Evolutionary conservation across 2,329 filamentous ascomycete species (phyloP).

Genomic region (Colletotrichum gloeosporioides): DNA sequence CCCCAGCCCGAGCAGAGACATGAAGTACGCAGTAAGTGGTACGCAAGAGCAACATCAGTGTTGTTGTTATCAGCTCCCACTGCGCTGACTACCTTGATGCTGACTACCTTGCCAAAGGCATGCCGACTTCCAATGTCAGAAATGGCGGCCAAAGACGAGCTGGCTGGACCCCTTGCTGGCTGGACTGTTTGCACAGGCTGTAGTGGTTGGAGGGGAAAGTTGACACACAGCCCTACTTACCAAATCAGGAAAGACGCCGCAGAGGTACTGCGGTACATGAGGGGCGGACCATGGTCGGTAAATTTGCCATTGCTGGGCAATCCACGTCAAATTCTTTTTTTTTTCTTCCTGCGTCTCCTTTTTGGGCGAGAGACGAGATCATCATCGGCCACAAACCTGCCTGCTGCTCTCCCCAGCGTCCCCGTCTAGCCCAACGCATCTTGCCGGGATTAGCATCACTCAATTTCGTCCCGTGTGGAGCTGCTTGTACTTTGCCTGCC

Average conservation of each 20-base stretch:
- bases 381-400: neutral
- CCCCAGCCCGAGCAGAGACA: neutral
- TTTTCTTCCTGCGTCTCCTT: neutral
- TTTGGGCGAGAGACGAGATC: neutral
- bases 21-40: neutral
- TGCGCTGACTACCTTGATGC: neutral
- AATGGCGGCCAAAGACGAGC: neutral
- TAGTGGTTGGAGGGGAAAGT: neutral
- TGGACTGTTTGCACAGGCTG: neutral
- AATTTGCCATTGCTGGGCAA: slow-evolving; percentile 3
- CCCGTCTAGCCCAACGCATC: neutral
- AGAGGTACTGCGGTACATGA: neutral
- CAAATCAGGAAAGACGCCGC: neutral
- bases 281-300: slow-evolving; percentile 3
- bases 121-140: neutral
- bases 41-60: neutral
- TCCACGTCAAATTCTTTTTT: neutral
- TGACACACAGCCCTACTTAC: neutral
- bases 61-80: neutral
- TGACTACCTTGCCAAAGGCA: neutral
- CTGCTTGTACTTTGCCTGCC: neutral
- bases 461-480: slow-evolving; percentile 16
- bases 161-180: neutral
- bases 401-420: neutral
- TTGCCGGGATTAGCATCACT: slow-evolving; percentile 7